Percentiles rank a stretch among this genome's conserved stretches.
phyloP scores from a whole-genome alignment of 1,284 basidiomycete genomes.

The Cryptococcus amylolentus region DNA sequence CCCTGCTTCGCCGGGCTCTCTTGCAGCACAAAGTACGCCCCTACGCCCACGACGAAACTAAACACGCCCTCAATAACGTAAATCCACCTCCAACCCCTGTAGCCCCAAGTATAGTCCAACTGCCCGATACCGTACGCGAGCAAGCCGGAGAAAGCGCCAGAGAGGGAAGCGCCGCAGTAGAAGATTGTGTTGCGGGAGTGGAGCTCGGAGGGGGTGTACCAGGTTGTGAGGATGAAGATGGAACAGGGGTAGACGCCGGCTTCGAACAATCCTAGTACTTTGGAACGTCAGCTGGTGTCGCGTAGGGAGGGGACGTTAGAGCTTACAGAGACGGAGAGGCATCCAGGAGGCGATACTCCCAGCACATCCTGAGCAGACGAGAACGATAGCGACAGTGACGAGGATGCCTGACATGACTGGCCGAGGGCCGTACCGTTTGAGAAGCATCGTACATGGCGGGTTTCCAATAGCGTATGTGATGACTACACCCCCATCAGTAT shows the following conservation, averaged over 20 bases:
- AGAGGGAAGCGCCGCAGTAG: conserved; percentile 19
- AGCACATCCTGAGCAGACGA: conserved; percentile 22
- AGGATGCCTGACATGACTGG: conserved; percentile 15
- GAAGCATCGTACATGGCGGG: conserved; percentile 17
- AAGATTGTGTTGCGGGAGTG: conserved; percentile 18
- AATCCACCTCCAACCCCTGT: conserved; percentile 31
- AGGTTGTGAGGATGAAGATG: conserved; percentile 25
- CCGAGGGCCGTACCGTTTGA: conserved; percentile 24
- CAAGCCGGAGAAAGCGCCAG: conserved; percentile 32
- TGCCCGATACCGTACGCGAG: conserved; percentile 36
- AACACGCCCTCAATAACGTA: conserved; percentile 25
- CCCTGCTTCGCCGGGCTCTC: conserved; percentile 14
- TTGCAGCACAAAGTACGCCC: conserved; percentile 17
- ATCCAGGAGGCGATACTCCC: conserved; percentile 23
- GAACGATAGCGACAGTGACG: conserved; percentile 9
- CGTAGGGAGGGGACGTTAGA: neutral
- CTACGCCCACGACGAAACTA: conserved; percentile 15
- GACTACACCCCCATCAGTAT: conserved; percentile 5
- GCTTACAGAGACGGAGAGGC: conserved; percentile 20
- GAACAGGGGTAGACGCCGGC: conserved; percentile 23
- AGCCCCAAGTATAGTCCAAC: conserved; percentile 23
- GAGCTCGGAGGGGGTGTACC: conserved; percentile 25
- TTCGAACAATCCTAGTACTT: conserved; percentile 24
- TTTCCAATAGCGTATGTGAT: conserved; percentile 24
- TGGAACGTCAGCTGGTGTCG: neutral